phyloP scores from a whole-genome alignment of 225 moss, liverwort and hornwort species.

The Bryum argenteum region DNA sequence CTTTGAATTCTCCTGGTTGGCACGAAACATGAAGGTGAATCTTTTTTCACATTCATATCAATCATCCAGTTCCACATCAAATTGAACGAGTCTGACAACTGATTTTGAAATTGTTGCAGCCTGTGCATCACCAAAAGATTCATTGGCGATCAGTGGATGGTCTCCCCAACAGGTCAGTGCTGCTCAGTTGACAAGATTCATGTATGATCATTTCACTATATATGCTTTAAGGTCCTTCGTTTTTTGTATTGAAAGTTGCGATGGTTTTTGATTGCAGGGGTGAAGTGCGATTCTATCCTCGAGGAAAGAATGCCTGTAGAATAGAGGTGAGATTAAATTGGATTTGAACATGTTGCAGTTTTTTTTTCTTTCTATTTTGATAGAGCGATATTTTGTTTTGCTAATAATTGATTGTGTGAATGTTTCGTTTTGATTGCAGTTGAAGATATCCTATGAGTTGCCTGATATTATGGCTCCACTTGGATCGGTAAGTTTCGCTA shows the following conservation, averaged over 20 bases:
- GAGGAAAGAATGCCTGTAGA: conserved; percentile 44
- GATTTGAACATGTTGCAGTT: background rate
- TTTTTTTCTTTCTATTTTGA: background rate
- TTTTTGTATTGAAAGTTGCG: background rate
- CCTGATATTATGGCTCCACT: conserved; percentile 51
- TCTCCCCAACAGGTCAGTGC: conserved; percentile 45
- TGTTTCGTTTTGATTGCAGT: conserved; percentile 24
- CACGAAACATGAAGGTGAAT: conserved; percentile 43
- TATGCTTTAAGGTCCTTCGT: too few relatives aligned
- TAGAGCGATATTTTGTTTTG: background rate
- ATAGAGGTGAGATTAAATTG: conserved; percentile 35
- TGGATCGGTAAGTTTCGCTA: conserved; percentile 36
- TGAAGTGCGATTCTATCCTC: conserved; percentile 44
- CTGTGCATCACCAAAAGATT: conserved; percentile 47
- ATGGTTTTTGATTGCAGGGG: conserved; percentile 30
- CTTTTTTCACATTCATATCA: background rate
- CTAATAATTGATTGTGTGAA: background rate
- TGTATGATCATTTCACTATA: too few relatives aligned
- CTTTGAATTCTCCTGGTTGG: conserved; percentile 56
- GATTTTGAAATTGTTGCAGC: conserved; percentile 26
- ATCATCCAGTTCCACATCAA: background rate
- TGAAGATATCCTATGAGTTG: conserved; percentile 54
- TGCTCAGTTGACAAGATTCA: too few relatives aligned
- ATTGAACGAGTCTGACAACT: too few relatives aligned
- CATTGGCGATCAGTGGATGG: conserved; percentile 62